These are phyloP conservation scores for Xylaria sp. DNA, from an alignment of 2,329 filamentous ascomycete genomes.

Conservation along the genomic window DNA sequence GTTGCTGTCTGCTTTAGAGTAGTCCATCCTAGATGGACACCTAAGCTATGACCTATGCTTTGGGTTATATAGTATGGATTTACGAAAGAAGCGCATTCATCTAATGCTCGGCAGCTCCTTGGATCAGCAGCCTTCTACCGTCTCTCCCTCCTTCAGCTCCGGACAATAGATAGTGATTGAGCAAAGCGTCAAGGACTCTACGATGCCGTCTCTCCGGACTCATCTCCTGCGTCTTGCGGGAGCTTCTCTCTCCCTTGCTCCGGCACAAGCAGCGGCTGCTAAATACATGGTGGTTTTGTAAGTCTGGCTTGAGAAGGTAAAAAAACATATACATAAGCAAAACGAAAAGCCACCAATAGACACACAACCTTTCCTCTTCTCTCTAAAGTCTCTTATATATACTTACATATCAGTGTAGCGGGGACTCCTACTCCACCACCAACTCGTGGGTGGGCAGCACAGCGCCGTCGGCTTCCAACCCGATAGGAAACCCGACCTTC, in stretches of 20 bases:
- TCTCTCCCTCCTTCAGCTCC: not conserved
- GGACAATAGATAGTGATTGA: not conserved
- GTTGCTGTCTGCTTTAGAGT: slow-evolving; percentile 10
- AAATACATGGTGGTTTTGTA: slow-evolving; percentile 39
- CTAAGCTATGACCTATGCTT: not conserved
- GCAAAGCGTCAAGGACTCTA: not conserved
- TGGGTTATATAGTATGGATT: slow-evolving; percentile 3
- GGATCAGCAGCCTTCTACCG: not conserved
- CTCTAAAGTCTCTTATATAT: not conserved
- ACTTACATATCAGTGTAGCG: slow-evolving; percentile 47
- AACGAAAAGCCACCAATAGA: not conserved
- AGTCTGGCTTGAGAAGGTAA: slow-evolving; percentile 4
- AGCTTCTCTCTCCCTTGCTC: slow-evolving; percentile 22
- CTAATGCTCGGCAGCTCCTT: not conserved
- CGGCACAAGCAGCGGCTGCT: slow-evolving; percentile 12
- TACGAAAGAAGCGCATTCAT: not conserved
- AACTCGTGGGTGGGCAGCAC: slow-evolving; percentile 58
- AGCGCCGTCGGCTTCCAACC: slow-evolving; percentile 60
- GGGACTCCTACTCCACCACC: slow-evolving; percentile 66
- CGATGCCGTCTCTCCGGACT: slow-evolving; percentile 30
- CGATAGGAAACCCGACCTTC: slow-evolving; percentile 65
- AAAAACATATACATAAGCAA: not conserved
- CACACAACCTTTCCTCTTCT: not conserved
- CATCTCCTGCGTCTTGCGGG: slow-evolving; percentile 26
- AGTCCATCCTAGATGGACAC: not conserved